A percentile compares a stretch with the other conserved stretches of the same genome.
phyloP scores from a whole-genome alignment of 306 rosid species.

The Fragaria iinumae region DNA sequence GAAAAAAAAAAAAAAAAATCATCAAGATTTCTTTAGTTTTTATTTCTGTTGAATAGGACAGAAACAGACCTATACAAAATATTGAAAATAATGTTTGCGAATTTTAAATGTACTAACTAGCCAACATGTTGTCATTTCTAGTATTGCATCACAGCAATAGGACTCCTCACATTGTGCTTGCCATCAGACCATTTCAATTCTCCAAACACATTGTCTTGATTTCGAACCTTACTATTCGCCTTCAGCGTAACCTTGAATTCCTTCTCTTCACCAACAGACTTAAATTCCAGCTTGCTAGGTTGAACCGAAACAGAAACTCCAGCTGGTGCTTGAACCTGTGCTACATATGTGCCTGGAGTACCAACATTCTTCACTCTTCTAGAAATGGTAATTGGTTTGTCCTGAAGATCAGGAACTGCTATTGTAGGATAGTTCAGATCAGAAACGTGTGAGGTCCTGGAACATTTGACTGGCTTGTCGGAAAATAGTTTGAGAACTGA shows the following conservation, averaged over 20 bases:
- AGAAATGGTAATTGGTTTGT: conserved; percentile 12
- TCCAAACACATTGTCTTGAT: conserved; percentile 23
- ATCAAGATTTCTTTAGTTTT: background rate
- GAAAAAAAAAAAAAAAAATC: background rate
- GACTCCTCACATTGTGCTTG: conserved; percentile 30
- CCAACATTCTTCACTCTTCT: conserved; percentile 57
- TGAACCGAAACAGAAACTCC: conserved; percentile 25
- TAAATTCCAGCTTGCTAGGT: conserved; percentile 34
- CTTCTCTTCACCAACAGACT: conserved; percentile 35
- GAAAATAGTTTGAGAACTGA: conserved; percentile 27
- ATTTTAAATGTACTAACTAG: background rate
- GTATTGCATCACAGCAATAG: conserved; percentile 3
- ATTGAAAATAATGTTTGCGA: background rate
- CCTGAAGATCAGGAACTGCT: conserved; percentile 9
- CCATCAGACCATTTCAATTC: conserved; percentile 42
- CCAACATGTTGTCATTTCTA: conserved; percentile 9
- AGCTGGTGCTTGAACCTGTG: background rate
- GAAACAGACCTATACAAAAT: background rate
- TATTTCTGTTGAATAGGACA: background rate
- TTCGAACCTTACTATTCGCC: background rate
- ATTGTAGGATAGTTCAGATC: conserved; percentile 63
- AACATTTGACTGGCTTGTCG: conserved; percentile 25
- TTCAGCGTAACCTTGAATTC: conserved; percentile 33
- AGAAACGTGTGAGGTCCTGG: conserved; percentile 19
- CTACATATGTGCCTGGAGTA: conserved; percentile 31